Evolutionary conservation across 768 basidiomycete genomes (phyloP).

Genomic region (Sarcomyxa edulis): DNA sequence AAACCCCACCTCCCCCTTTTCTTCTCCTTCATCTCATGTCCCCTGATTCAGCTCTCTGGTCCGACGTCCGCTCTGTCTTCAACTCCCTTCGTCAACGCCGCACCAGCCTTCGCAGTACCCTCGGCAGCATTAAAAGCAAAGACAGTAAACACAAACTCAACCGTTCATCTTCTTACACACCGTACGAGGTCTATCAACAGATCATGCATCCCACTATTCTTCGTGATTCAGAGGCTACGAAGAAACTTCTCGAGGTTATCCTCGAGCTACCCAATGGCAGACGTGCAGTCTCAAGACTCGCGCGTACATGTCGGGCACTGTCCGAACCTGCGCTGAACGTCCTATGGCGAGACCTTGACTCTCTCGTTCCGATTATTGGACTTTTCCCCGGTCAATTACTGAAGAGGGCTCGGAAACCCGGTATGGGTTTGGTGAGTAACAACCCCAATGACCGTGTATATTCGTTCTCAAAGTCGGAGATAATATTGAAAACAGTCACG

Average conservation of each 20-base stretch:
- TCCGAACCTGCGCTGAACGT: constrained; percentile 66
- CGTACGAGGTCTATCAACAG: constrained; percentile 44
- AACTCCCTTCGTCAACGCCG: constrained; percentile 26
- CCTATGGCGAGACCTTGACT: constrained; percentile 77
- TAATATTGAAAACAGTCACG: constrained; percentile 36
- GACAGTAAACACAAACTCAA: constrained; percentile 13
- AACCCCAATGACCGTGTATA: not conserved
- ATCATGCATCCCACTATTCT: constrained; percentile 50
- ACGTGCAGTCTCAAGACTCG: constrained; percentile 63
- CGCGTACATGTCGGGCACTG: constrained; percentile 71
- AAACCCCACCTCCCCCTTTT: no score
- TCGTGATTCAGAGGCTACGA: constrained; percentile 56
- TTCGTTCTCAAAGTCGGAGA: not conserved
- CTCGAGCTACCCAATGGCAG: constrained; percentile 57
- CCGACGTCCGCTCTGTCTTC: constrained; percentile 27
- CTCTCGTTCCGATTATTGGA: constrained; percentile 64
- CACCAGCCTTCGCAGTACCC: constrained; percentile 20
- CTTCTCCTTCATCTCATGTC: no score
- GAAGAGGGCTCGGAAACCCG: constrained; percentile 68
- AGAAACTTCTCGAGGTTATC: constrained; percentile 41
- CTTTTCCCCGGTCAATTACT: constrained; percentile 65
- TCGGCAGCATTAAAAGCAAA: constrained; percentile 18
- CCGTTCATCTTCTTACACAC: constrained; percentile 28
- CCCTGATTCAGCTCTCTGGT: constrained; percentile 31
- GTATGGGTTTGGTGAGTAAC: constrained; percentile 65